Conservation (phyloP, 164 flowering plant genomes). For the Euptelea pleiosperma region DNA sequence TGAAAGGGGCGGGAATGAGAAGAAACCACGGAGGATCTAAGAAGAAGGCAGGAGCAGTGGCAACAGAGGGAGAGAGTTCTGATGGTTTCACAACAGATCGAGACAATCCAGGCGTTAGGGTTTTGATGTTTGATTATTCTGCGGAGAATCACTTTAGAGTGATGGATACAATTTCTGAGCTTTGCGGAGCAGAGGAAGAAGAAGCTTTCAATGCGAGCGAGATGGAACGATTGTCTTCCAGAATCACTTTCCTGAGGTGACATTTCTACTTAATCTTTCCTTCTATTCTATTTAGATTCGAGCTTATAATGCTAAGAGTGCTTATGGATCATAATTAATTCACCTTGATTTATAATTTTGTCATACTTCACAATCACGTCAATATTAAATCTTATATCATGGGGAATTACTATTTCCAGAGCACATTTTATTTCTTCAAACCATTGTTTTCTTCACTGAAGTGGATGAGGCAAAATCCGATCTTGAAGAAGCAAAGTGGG, state of each 20-base stretch:
- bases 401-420: no score
- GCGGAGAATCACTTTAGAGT: slow-evolving; percentile 57
- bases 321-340: no score
- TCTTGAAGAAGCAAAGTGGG: no score
- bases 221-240: slow-evolving; percentile 38
- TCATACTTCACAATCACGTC: no score
- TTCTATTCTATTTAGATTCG: neutral
- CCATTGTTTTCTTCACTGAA: no score
- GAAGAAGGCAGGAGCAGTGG: neutral
- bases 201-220: slow-evolving; percentile 33
- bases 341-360: no score
- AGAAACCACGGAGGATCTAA: neutral
- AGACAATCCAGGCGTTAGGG: slow-evolving; percentile 20
- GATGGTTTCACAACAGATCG: slow-evolving; percentile 2
- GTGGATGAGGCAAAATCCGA: no score
- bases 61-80: slow-evolving; percentile 5
- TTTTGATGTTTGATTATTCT: slow-evolving; percentile 54
- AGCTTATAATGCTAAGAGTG: no score
- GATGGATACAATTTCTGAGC: slow-evolving; percentile 41
- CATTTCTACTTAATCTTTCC: neutral
- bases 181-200: slow-evolving; percentile 38
- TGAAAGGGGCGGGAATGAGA: neutral
- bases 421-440: no score
- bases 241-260: slow-evolving; percentile 56
- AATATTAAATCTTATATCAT: no score